phyloP scores from a whole-genome alignment of 2,329 filamentous ascomycete species.

The Phialophora tarda region DNA sequence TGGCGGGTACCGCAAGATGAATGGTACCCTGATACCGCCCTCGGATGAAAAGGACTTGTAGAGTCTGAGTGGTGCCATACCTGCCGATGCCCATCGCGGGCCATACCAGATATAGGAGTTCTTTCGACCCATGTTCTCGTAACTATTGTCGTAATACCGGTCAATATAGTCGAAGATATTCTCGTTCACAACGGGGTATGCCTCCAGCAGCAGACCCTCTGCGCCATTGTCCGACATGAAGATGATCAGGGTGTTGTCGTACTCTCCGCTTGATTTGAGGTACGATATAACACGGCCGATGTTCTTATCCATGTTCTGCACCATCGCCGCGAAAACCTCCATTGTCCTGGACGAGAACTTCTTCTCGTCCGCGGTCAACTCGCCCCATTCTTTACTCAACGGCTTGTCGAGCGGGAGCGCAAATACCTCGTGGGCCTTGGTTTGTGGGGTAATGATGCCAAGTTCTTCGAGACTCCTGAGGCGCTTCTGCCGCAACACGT shows the following conservation, averaged over 20 bases:
- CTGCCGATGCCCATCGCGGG: constrained; percentile 44
- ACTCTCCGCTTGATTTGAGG: constrained; percentile 42
- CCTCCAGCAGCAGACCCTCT: constrained; percentile 45
- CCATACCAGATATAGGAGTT: constrained; percentile 49
- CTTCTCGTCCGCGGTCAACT: constrained; percentile 21
- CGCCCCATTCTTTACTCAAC: constrained; percentile 25
- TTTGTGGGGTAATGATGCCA: constrained; percentile 56
- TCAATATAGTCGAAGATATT: constrained; percentile 43
- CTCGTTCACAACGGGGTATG: constrained; percentile 43
- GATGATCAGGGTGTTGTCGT: constrained; percentile 47
- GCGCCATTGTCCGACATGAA: constrained; percentile 51
- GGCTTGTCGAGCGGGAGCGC: constrained; percentile 36
- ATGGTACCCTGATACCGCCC: constrained; percentile 42
- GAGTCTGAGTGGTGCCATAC: constrained; percentile 41
- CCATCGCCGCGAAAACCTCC: constrained; percentile 48
- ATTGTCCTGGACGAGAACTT: constrained; percentile 40
- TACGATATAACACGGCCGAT: constrained; percentile 45
- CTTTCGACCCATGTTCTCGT: constrained; percentile 46
- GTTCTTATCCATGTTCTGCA: constrained; percentile 44
- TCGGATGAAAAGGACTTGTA: constrained; percentile 42
- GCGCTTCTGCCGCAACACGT: constrained; percentile 59
- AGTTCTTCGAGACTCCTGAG: constrained; percentile 63
- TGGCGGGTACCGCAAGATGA: constrained; percentile 33
- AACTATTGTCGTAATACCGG: constrained; percentile 48
- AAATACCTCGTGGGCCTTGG: constrained; percentile 43